phyloP scores from a whole-genome alignment of 768 basidiomycete species.

The Lactarius tabidus region DNA sequence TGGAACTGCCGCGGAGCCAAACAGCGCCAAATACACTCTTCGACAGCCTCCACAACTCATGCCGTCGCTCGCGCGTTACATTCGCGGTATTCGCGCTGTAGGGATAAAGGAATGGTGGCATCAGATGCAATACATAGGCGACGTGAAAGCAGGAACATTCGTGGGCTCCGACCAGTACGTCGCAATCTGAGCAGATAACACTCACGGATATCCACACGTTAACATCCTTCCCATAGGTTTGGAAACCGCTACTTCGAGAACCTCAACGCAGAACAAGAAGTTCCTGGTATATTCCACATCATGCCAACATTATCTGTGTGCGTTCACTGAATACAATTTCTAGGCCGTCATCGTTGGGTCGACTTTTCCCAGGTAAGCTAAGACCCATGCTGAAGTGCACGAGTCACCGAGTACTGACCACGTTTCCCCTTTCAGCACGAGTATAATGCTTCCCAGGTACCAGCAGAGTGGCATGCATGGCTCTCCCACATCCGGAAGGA shows the following conservation, averaged over 20 bases:
- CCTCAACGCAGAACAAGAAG: constrained; percentile 76
- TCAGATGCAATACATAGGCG: constrained; percentile 90
- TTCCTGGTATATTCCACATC: constrained; percentile 62
- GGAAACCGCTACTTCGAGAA: constrained; percentile 97
- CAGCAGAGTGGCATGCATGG: constrained; percentile 98
- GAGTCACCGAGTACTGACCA: not conserved
- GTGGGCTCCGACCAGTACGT: constrained; percentile 80
- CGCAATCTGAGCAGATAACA: too few species aligned
- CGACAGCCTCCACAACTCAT: constrained; percentile 35
- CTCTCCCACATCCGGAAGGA: constrained; percentile 82
- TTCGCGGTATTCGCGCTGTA: constrained; percentile 69
- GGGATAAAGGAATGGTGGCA: constrained; percentile 88
- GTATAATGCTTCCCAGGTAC: constrained; percentile 88
- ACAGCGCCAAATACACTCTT: constrained; percentile 20
- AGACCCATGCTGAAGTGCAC: not conserved
- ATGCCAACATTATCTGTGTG: too few species aligned
- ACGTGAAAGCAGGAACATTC: constrained; percentile 80
- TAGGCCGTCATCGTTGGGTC: constrained; percentile 95
- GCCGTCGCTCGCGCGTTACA: constrained; percentile 71
- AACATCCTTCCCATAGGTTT: constrained; percentile 49
- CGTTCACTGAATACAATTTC: not conserved
- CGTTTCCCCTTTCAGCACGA: constrained; percentile 51
- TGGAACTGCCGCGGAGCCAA: constrained; percentile 6
- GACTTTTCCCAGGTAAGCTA: constrained; percentile 77
- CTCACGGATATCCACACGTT: not conserved